Base-by-base conservation (phyloP, 2,329 filamentous ascomycete genomes). In the Chrysoporthe austroafricana region DNA sequence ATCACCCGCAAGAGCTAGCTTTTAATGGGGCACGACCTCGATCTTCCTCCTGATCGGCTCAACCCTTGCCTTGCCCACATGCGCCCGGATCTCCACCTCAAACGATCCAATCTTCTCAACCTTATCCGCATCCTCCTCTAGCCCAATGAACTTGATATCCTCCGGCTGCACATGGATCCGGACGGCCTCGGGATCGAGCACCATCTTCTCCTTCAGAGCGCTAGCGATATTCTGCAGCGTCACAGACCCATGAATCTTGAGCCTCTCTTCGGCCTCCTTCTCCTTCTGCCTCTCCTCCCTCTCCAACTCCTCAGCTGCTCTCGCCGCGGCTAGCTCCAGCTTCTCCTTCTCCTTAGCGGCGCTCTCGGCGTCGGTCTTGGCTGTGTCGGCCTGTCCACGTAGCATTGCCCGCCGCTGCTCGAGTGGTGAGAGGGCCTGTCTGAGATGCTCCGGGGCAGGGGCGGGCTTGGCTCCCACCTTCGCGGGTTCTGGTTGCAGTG, bases 171-270 rank as follows among this genome's bases (percentile, higher is more conserved):
- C 73, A 21, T 73, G 72, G 3, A 81, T 71, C 48, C 76, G 76
- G 63, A 72, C 75, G 18, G 77, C 79, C 63, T 77, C 75, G 34
- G 71, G 69, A 64, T 77, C 76, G 7, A 65, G 70, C n/a, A 74
- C 71, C 60, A 83, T 72, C n/a, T 68, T 68, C 63, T 77, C 75
- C 64, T 77, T 77, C 71, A 82, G 72, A 34, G 72, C 60, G 34
- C 72, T 71, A 2, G 78, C 73, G 50, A 83, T 74, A 72, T 83
- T 79, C 63, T 62, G 70, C 58, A 73, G 70, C 34, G 81, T 79
- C 7, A 83, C 81, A 62, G 81, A 82, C 52, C 81, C 81, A 71
- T 79, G 82, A 67, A 83, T 82, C 68, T 77, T 72, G 26, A 69
- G 62, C 13, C 58, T 36, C 54, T 69, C 64, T 59, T 62, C 60